Conservation (phyloP, 306 rosid species). For the Rosa persica region DNA sequence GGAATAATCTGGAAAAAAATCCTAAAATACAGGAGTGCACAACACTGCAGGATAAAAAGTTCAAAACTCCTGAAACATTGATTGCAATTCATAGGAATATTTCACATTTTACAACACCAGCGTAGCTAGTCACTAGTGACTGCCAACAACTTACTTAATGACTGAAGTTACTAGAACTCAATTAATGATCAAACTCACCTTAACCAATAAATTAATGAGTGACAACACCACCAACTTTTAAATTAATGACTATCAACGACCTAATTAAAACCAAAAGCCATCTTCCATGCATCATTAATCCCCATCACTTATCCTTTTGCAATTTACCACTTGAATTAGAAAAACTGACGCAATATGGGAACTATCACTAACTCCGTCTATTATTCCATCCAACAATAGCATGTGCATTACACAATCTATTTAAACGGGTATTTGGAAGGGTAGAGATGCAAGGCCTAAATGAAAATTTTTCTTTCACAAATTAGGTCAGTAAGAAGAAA, state of each 20-base stretch:
- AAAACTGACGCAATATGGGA: not conserved
- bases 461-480: not conserved
- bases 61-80: not conserved
- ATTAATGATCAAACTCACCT: not conserved
- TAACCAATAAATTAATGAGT: not conserved
- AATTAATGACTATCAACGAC: not conserved
- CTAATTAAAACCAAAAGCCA: not conserved
- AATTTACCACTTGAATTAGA: not conserved
- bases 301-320: not conserved
- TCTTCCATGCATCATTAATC: not conserved
- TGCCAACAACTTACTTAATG: not conserved
- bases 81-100: not conserved
- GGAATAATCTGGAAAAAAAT: not conserved
- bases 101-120: not conserved
- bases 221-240: not conserved
- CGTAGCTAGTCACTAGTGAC: not conserved
- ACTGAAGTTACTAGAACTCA: not conserved
- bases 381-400: not conserved
- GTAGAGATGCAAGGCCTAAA: not conserved
- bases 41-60: not conserved
- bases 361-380: not conserved
- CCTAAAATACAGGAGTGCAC: not conserved
- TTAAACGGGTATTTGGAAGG: not conserved
- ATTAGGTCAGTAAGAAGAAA: not conserved
- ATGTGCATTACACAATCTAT: not conserved